Evolutionary conservation across 116 monocot species (phyloP).

Genomic region (Cymodocea nodosa): DNA sequence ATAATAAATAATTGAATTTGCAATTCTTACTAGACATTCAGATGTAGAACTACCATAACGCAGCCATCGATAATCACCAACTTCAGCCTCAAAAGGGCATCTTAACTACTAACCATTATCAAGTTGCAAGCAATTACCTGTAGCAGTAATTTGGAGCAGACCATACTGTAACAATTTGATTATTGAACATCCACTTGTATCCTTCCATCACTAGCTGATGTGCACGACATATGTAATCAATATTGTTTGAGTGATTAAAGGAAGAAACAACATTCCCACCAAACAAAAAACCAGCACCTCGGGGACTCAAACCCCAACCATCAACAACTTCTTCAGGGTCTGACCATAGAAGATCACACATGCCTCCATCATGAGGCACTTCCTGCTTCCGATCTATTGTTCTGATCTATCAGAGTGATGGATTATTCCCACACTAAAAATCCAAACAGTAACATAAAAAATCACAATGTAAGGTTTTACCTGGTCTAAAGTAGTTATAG

Average conservation of each 20-base stretch:
- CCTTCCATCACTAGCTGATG: slow-evolving; percentile 99
- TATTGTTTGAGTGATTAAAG: slow-evolving; percentile 83
- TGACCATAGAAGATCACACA: slow-evolving; percentile 98
- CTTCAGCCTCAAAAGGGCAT: too few relatives aligned
- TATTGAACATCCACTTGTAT: slow-evolving; percentile 97
- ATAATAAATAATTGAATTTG: too few relatives aligned
- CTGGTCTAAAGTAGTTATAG: slow-evolving; percentile 82
- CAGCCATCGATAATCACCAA: background rate
- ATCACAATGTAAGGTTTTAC: slow-evolving; percentile 17
- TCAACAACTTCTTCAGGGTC: slow-evolving; percentile 97
- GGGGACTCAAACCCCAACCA: slow-evolving; percentile 91
- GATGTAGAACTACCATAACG: too few relatives aligned
- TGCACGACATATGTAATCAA: slow-evolving; percentile 95
- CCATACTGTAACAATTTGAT: slow-evolving; percentile 97
- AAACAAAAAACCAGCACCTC: slow-evolving; percentile 91
- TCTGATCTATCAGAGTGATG: slow-evolving; percentile 53
- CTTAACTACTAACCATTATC: too few relatives aligned
- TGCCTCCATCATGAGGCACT: slow-evolving; percentile 96
- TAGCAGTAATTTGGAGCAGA: slow-evolving; percentile 99
- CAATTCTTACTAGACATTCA: background rate
- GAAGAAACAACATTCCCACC: slow-evolving; percentile 74
- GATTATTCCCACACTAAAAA: background rate
- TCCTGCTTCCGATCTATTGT: slow-evolving; percentile 95
- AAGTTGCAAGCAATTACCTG: slow-evolving; percentile 29
- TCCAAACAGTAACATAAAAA: slow-evolving; percentile 4